Evolutionary conservation across 768 basidiomycete genomes (phyloP).

Genomic region (Boletus patriciae): DNA sequence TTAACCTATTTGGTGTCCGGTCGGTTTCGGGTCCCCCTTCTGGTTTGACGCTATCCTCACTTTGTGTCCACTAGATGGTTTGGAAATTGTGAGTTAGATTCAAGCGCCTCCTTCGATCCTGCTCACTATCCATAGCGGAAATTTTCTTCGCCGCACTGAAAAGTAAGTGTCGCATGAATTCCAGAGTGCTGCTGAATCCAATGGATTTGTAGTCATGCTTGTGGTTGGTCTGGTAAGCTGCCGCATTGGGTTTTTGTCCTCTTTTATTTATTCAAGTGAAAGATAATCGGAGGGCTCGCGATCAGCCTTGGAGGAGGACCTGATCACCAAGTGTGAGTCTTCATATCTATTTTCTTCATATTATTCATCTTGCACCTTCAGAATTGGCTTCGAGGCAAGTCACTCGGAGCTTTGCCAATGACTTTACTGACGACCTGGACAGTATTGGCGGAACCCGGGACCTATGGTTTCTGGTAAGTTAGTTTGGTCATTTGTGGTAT

Average conservation of each 20-base stretch:
- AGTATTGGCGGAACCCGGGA: conserved; percentile 28
- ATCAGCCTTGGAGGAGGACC: conserved; percentile 63
- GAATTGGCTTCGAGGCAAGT: conserved; percentile 21
- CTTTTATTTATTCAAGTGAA: neutral
- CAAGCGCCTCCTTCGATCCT: neutral
- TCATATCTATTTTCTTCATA: conserved; percentile 33
- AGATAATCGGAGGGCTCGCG: conserved; percentile 46
- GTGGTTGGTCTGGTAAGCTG: conserved; percentile 35
- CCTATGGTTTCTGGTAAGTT: conserved; percentile 25
- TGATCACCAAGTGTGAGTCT: conserved; percentile 39
- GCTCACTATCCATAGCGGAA: conserved; percentile 21
- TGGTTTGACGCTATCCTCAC: conserved; percentile 38
- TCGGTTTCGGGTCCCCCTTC: conserved; percentile 38
- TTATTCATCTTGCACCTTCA: conserved; percentile 3
- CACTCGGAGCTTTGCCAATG: too few species aligned
- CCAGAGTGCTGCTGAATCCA: neutral
- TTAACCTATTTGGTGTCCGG: conserved; percentile 49
- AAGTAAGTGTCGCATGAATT: conserved; percentile 12
- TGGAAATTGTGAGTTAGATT: conserved; percentile 19
- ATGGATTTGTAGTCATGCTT: conserved; percentile 33
- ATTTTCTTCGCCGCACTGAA: conserved; percentile 24
- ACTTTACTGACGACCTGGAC: neutral
- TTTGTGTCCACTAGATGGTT: conserved; percentile 19
- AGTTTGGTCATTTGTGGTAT: neutral
- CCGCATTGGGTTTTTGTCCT: neutral